A percentile compares a stretch with the other conserved stretches of the same genome.
Conservation (phyloP, 345 rosid genomes). For the Nasturtium officinale region DNA sequence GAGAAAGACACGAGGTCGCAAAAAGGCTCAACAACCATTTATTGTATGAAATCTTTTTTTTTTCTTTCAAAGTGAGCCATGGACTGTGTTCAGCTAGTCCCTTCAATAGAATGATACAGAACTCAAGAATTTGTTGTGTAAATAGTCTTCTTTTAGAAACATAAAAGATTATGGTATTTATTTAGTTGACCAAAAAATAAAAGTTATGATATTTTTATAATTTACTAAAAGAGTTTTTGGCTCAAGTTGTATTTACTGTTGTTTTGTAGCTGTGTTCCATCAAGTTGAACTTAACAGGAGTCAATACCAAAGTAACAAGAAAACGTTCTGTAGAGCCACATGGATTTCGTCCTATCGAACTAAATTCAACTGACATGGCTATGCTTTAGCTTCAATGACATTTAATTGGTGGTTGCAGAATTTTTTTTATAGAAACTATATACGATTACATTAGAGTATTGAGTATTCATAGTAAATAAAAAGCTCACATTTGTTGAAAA, state of each 20-base stretch:
- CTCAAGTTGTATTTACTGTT: neutral
- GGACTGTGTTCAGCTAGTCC: neutral
- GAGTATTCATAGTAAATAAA: neutral
- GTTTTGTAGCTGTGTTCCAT: conserved; percentile 21
- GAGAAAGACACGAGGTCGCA: conserved; percentile 61
- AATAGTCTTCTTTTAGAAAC: conserved; percentile 19
- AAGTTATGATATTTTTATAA: neutral
- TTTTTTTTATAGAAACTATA: neutral
- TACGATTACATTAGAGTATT: neutral
- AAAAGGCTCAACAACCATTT: conserved; percentile 54
- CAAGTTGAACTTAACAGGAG: neutral
- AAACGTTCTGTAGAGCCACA: neutral
- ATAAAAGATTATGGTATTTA: neutral
- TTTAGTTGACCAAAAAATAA: neutral
- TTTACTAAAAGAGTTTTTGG: neutral
- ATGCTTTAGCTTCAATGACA: neutral
- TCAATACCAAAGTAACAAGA: neutral
- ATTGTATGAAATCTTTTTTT: conserved; percentile 42
- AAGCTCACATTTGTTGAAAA: neutral
- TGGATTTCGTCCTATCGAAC: neutral
- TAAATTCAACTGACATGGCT: conserved; percentile 1
- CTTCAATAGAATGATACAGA: conserved; percentile 10
- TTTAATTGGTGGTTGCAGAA: neutral
- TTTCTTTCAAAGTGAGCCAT: neutral
- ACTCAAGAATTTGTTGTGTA: neutral